phyloP scores from a whole-genome alignment of 2,329 filamentous ascomycete species.

The Cladosporium sp. region DNA sequence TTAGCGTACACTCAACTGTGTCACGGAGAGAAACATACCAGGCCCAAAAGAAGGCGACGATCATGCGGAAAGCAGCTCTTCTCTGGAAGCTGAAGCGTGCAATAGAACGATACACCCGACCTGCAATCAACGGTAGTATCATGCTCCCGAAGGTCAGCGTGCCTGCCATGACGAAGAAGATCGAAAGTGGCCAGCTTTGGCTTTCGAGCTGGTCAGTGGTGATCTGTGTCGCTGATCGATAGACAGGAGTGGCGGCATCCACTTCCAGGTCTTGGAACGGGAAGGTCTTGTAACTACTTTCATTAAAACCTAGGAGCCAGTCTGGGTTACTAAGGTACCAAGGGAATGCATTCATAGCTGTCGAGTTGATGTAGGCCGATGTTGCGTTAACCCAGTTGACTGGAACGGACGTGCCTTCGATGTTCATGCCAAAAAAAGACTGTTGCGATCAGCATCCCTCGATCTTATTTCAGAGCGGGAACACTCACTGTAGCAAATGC shows the following conservation, averaged over 20 bases:
- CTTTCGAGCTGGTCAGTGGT: background rate
- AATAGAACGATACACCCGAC: too few species aligned
- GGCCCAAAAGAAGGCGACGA: too few species aligned
- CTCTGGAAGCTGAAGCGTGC: too few species aligned
- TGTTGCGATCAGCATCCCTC: background rate
- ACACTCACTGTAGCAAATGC: background rate
- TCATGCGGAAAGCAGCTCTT: too few species aligned
- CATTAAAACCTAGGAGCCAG: too few species aligned
- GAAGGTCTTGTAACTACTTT: too few species aligned
- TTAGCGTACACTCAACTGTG: too few species aligned
- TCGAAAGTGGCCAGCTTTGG: background rate
- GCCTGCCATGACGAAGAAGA: background rate
- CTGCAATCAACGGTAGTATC: background rate
- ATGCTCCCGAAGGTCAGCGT: background rate
- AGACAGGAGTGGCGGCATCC: too few species aligned
- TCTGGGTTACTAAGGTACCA: background rate
- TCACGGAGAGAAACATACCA: too few species aligned
- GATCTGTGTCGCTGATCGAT: too few species aligned
- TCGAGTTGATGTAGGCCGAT: background rate
- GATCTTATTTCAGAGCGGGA: background rate
- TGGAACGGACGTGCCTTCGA: background rate
- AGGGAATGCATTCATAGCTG: background rate
- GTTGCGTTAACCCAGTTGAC: background rate
- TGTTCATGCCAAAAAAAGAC: constrained; percentile 9
- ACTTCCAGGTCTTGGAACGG: too few species aligned